Percentiles rank a stretch among this genome's conserved stretches.
Conservation (phyloP, 257 asterid species). For the Nicotiana knightiana region DNA sequence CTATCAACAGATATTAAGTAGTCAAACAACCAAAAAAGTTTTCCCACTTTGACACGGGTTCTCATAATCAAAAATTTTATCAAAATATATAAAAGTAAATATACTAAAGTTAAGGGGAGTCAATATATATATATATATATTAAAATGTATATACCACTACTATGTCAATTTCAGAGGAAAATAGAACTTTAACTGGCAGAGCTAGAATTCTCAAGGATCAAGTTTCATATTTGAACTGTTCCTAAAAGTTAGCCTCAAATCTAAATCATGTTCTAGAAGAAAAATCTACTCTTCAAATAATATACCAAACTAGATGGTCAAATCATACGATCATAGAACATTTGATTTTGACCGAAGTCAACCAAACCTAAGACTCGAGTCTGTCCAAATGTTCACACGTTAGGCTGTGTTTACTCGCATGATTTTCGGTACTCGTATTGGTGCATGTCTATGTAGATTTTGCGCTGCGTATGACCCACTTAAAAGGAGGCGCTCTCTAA, state of each 20-base stretch:
- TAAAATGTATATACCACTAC: neutral
- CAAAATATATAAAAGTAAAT: too few species aligned
- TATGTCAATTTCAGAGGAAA: neutral
- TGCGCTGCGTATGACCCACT: too few species aligned
- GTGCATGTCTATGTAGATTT: too few species aligned
- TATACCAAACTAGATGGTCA: neutral
- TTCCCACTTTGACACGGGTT: neutral
- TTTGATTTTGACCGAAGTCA: neutral
- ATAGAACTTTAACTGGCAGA: neutral
- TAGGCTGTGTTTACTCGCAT: neutral
- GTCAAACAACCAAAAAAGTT: neutral
- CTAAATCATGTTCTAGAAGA: neutral
- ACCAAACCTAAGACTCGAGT: neutral
- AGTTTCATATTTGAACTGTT: neutral
- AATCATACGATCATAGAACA: neutral
- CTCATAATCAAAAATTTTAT: too few species aligned
- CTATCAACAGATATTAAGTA: neutral
- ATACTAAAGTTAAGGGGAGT: too few species aligned
- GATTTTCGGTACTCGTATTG: too few species aligned
- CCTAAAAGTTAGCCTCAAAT: neutral
- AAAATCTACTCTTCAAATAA: neutral
- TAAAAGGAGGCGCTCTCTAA: too few species aligned
- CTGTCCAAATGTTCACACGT: neutral
- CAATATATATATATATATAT: too few species aligned
- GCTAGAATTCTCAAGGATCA: neutral